phyloP scores from a whole-genome alignment of 257 asterid genomes.

The Nyctanthes arbortristis region DNA sequence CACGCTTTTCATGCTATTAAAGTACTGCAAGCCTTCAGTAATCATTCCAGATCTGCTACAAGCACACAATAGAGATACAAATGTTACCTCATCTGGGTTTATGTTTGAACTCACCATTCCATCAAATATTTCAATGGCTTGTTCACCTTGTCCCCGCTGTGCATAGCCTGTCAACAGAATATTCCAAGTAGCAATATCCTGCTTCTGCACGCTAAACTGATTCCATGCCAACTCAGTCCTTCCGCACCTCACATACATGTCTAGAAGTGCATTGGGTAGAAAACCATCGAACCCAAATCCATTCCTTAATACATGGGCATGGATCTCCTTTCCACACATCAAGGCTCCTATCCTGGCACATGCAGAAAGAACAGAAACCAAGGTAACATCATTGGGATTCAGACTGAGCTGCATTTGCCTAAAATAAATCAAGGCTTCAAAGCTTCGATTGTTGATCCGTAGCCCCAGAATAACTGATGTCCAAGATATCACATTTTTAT shows the following conservation, averaged over 20 bases:
- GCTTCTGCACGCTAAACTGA: conserved; percentile 58
- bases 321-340: conserved; percentile 93
- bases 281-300: conserved; percentile 68
- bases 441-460: conserved; percentile 68
- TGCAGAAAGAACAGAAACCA: conserved; percentile 73
- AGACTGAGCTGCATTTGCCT: conserved; percentile 63
- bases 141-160: conserved; percentile 62
- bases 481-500: conserved; percentile 87
- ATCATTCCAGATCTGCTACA: conserved; percentile 92
- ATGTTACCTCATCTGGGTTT: conserved; percentile 74
- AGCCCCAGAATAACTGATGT: conserved; percentile 87
- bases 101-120: conserved; percentile 56
- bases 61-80: conserved; percentile 73
- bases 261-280: conserved; percentile 82
- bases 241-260: conserved; percentile 91
- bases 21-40: conserved; percentile 65
- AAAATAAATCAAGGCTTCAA: conserved; percentile 71
- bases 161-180: conserved; percentile 86
- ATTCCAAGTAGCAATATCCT: conserved; percentile 79
- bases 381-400: conserved; percentile 76
- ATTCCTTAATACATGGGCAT: conserved; percentile 66
- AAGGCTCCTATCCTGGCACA: conserved; percentile 86
- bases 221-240: conserved; percentile 62
- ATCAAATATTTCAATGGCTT: conserved; percentile 50
- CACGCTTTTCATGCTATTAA: conserved; percentile 48